Base-by-base conservation (phyloP, 2,329 filamentous ascomycete genomes). In the Pseudonectria foliicola region DNA sequence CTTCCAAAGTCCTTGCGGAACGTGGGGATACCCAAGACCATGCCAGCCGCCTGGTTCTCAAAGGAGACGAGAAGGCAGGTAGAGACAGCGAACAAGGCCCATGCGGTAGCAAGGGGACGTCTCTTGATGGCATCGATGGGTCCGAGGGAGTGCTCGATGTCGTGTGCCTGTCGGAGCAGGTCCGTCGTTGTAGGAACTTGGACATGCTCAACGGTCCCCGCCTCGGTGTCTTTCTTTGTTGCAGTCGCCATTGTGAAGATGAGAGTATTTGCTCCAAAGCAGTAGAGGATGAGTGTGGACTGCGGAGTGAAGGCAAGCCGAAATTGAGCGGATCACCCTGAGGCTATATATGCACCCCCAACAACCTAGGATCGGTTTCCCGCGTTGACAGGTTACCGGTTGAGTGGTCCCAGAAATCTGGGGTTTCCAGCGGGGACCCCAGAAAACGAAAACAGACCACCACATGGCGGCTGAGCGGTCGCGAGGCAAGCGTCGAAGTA, bases 1-100 rank as follows among this genome's bases (percentile, higher is more conserved):
- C 42, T 29, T 10, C 46, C 46, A 14, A 49, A 49, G 21, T 48
- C 36, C 13, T 42, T n/a, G 21, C 41, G 42, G 13, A 49, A 49
- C 1, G 40, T 31, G 1, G 43, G 43, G 11, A 45, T 45, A 27
- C 43, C 36, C 3, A 44, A 27, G 23, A 44, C 40, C 15, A 38
- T 37, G 13, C 41, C 41, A 5, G 34, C 30, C 14, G 43, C 43
- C 14, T 45, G 43, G 34, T 44, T 42, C 36, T 45, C 43, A 32
- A 45, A 45, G 6, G 41, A 43, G 4, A 41, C 38, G 3, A 43
- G 41, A 24, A 43, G 21, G 16, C 38, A 41, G 14, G 38, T 38
- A 1, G 41, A 1, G 25, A 43, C 38, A 11, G 41, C 35, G 13
- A 41, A 41, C 4, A 38, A 30, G 14, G 38, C 35, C 41, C 41